Base-by-base conservation (phyloP, 257 asterid genomes). In the Henckelia pumila region DNA sequence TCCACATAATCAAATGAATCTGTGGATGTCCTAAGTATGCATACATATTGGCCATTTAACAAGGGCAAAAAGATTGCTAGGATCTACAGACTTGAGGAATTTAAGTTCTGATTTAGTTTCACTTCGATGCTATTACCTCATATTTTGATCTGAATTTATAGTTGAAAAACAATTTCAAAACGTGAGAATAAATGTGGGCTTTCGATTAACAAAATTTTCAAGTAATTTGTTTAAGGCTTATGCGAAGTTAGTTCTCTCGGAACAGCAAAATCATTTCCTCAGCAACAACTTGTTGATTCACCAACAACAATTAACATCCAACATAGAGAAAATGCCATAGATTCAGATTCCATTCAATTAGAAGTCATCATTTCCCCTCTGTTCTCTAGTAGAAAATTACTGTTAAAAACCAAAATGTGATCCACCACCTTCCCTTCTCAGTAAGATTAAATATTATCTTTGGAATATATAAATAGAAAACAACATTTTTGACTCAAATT, bases 371-470 rank as follows among this genome's bases (percentile, higher is more conserved):
- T 55, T 53, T 47, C 50, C 37, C 23, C 14, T 13, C 20, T 25
- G 21, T 56, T 47, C 11, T 25, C 1, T 61, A 52, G 5, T 69
- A 50, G 35, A 21, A 24, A 56, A 66, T 40, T 22, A 13, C 49
- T 53, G 64, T 59, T 33, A 24, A 37, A 65, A 69, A 60, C 28
- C 25, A 58, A 56, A 61, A 49, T 60, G 22, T 59, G 14, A 28
- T 50, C 20, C 60, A 62, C 17, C 56, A 37, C 59, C 56, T 63
- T 63, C 57, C 35, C 29, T 10, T 37, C 24, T 44, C 71, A 37
- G 63, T 24, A 59, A 66, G 26, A 10, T 57, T 0, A 35, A 35
- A 35, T 35, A 2, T 35, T 35, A 35, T 10, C 14, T 35, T 35
- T 35, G 44, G 44, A 9, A 25, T 61, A 40, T 52, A 8, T 47